Percentiles rank a stretch among this genome's conserved stretches.
Evolutionary conservation across 1,284 basidiomycete genomes (phyloP).

Genomic region (Singerocomus rubriflavus): DNA sequence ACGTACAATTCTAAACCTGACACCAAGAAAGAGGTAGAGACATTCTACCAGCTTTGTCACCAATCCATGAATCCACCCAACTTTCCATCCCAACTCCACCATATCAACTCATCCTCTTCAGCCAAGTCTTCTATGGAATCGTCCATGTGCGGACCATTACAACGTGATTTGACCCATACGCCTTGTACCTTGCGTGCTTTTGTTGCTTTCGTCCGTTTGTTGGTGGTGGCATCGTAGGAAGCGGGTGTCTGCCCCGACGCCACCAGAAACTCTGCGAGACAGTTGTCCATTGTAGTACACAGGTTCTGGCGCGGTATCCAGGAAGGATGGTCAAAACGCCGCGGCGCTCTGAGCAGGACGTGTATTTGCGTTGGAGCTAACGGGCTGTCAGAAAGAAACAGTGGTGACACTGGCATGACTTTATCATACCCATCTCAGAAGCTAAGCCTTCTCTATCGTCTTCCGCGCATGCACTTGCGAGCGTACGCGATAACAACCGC

Average conservation of each 20-base stretch:
- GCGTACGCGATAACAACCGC: constrained; percentile 56
- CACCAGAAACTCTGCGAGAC: constrained; percentile 38
- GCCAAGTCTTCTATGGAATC: constrained; percentile 7
- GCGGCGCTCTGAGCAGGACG: constrained; percentile 65
- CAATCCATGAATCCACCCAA: constrained; percentile 68
- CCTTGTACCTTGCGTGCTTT: constrained; percentile 47
- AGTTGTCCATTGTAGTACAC: constrained; percentile 40
- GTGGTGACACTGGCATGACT: not conserved
- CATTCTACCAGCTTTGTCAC: constrained; percentile 33
- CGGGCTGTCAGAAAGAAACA: not conserved
- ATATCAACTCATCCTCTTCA: constrained; percentile 72
- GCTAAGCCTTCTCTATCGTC: constrained; percentile 53
- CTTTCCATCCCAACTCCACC: constrained; percentile 79
- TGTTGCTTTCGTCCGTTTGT: constrained; percentile 29
- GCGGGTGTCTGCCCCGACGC: constrained; percentile 20
- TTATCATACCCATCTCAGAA: constrained; percentile 54
- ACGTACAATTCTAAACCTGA: no score
- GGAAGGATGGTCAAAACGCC: constrained; percentile 65
- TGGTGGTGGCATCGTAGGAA: not conserved
- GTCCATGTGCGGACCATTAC: not conserved
- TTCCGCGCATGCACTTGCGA: constrained; percentile 54
- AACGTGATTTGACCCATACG: constrained; percentile 49
- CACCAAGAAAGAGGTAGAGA: not conserved
- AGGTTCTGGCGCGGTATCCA: constrained; percentile 72
- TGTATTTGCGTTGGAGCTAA: constrained; percentile 69